Evolutionary conservation across 1,284 basidiomycete genomes (phyloP).

Genomic region (Lignosus rhinocerotis): DNA sequence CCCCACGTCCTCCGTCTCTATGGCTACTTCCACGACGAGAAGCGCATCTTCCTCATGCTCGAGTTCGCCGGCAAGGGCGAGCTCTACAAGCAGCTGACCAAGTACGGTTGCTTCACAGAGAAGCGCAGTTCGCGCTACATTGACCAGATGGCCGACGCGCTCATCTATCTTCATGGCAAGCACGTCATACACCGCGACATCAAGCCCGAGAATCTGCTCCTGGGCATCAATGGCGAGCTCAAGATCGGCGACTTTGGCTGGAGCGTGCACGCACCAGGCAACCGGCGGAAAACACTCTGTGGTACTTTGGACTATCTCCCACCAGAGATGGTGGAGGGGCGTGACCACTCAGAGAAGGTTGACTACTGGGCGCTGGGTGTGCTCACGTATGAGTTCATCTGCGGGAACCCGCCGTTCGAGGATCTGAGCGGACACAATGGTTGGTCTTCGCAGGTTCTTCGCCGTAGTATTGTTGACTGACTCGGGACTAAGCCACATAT

Average conservation of each 20-base stretch:
- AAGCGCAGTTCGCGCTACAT: constrained; percentile 87
- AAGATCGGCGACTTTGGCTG: constrained; percentile 99
- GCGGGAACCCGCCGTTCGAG: constrained; percentile 94
- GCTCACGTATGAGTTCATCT: constrained; percentile 92
- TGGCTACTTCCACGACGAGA: constrained; percentile 97
- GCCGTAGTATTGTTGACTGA: background rate
- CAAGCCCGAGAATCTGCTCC: constrained; percentile 96
- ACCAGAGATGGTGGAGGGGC: constrained; percentile 97
- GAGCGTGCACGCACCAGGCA: constrained; percentile 96
- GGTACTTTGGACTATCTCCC: constrained; percentile 97
- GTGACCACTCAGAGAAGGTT: constrained; percentile 85
- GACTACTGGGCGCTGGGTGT: constrained; percentile 98
- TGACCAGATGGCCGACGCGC: constrained; percentile 97
- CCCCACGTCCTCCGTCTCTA: constrained; percentile 94
- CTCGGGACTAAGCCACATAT: constrained; percentile 75
- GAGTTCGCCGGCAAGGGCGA: constrained; percentile 97
- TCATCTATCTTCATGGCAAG: constrained; percentile 91
- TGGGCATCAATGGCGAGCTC: constrained; percentile 95
- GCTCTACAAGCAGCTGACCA: constrained; percentile 93
- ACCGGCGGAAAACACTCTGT: constrained; percentile 86
- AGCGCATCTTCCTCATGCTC: constrained; percentile 97
- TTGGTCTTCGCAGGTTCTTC: constrained; percentile 37
- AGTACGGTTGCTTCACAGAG: constrained; percentile 86
- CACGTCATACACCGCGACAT: constrained; percentile 99
- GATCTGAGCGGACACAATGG: constrained; percentile 77